Evolutionary conservation across 228 moss, liverwort and hornwort genomes (phyloP).

Genomic region (Sphagnum magellanicum): DNA sequence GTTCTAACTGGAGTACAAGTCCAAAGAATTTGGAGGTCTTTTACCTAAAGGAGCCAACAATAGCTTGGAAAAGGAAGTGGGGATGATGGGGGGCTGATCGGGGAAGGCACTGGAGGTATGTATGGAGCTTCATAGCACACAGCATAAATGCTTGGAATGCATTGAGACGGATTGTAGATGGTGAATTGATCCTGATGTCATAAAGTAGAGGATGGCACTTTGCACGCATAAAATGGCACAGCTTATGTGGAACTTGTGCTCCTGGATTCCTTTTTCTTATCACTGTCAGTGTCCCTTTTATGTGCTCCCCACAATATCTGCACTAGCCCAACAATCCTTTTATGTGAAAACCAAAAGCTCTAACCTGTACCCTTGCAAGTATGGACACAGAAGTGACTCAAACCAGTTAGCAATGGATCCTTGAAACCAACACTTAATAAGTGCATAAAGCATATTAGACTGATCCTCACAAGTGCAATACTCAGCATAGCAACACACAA

Average conservation of each 20-base stretch:
- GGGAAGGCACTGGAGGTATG: slow-evolving; percentile 70
- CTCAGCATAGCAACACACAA: too few relatives aligned
- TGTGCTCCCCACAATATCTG: slow-evolving; percentile 88
- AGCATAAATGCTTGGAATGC: slow-evolving; percentile 85
- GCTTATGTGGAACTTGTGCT: slow-evolving; percentile 65
- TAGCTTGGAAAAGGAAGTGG: slow-evolving; percentile 59
- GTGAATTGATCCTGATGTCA: slow-evolving; percentile 90
- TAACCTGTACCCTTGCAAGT: too few relatives aligned
- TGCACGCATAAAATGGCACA: slow-evolving; percentile 89
- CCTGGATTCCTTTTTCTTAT: slow-evolving; percentile 69
- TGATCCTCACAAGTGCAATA: too few relatives aligned
- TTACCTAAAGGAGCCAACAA: slow-evolving; percentile 63
- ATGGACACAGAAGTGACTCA: too few relatives aligned
- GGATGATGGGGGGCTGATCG: slow-evolving; percentile 46
- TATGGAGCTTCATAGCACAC: slow-evolving; percentile 95
- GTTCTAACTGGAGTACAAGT: neutral
- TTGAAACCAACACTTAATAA: too few relatives aligned
- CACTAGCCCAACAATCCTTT: neutral
- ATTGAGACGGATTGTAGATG: slow-evolving; percentile 82
- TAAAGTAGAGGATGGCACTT: slow-evolving; percentile 91
- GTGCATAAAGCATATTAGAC: too few relatives aligned
- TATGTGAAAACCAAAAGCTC: neutral
- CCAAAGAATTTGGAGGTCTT: neutral
- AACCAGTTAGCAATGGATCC: too few relatives aligned
- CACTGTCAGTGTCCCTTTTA: slow-evolving; percentile 76